phyloP scores from a whole-genome alignment of 2,329 filamentous ascomycete genomes.

The Pseudocercospora fuligena region DNA sequence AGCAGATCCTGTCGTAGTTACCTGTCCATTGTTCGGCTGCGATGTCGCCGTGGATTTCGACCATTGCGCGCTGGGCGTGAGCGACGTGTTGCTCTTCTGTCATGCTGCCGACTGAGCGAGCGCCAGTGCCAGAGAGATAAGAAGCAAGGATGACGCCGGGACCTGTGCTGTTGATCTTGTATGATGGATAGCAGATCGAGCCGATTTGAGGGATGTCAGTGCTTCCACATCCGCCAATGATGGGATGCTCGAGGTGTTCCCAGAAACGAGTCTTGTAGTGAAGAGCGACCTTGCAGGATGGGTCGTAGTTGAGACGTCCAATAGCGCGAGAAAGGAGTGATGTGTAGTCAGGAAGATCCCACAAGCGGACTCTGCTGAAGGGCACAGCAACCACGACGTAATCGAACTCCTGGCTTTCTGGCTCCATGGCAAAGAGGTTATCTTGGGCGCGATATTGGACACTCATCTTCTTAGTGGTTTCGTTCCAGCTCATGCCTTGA shows the following conservation, averaged over 20 bases:
- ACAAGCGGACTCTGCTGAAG: constrained; percentile 67
- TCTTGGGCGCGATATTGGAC: constrained; percentile 61
- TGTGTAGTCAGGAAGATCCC: constrained; percentile 62
- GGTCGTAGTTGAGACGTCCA: constrained; percentile 54
- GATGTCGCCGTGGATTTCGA: constrained; percentile 67
- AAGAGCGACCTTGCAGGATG: constrained; percentile 64
- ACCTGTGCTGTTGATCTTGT: constrained; percentile 67
- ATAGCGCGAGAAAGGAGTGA: constrained; percentile 57
- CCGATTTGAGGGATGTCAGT: constrained; percentile 67
- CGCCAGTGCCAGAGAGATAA: constrained; percentile 58
- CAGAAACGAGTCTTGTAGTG: constrained; percentile 70
- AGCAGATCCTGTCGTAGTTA: constrained; percentile 68
- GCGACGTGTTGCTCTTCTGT: constrained; percentile 66
- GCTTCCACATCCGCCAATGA: constrained; percentile 67
- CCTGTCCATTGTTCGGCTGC: constrained; percentile 68
- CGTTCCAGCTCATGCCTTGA: constrained; percentile 60
- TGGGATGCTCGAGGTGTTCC: constrained; percentile 60
- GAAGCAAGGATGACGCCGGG: constrained; percentile 66
- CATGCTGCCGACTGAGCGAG: constrained; percentile 53
- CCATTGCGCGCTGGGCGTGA: constrained; percentile 67
- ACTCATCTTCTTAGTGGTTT: constrained; percentile 57
- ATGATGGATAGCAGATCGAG: constrained; percentile 69
- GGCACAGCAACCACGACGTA: constrained; percentile 70
- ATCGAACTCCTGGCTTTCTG: constrained; percentile 62
- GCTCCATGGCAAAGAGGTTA: constrained; percentile 48